Evolutionary conservation across 1,139 yeast genomes (phyloP).

Genomic region (Taiozyma sp.): DNA sequence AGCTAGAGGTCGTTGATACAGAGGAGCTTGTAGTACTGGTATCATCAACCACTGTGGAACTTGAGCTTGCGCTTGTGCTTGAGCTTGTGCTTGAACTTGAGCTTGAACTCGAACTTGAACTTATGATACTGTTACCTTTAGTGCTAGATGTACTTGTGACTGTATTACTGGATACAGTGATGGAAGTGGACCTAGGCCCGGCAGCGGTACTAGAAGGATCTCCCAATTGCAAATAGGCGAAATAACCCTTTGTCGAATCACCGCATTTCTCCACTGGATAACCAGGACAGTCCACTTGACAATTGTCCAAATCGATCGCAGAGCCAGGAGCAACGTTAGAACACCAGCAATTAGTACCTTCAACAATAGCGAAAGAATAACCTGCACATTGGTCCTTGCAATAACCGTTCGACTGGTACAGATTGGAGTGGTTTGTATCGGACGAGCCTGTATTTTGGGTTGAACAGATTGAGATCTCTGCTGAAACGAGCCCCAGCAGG

Average conservation of each 20-base stretch:
- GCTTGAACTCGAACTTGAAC: no score
- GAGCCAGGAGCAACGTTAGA: conserved; percentile 24
- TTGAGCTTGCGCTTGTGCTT: no score
- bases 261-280: conserved; percentile 42
- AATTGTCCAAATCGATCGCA: conserved; percentile 13
- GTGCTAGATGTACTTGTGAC: background rate
- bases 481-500: background rate
- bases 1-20: background rate
- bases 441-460: conserved; percentile 26
- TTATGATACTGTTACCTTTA: background rate
- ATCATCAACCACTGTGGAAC: no score
- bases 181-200: background rate
- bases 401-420: conserved; percentile 27
- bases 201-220: conserved; percentile 2
- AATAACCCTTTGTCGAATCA: conserved; percentile 19
- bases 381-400: conserved; percentile 25
- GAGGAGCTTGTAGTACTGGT: conserved; percentile 2
- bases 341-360: conserved; percentile 29
- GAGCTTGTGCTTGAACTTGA: no score
- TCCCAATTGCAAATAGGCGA: background rate
- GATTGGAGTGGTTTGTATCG: conserved; percentile 1
- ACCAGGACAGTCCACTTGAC: conserved; percentile 32
- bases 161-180: background rate
- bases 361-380: conserved; percentile 26
- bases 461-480: conserved; percentile 22